phyloP scores from a whole-genome alignment of 2,329 filamentous ascomycete genomes.

The Penicillium sp. region DNA sequence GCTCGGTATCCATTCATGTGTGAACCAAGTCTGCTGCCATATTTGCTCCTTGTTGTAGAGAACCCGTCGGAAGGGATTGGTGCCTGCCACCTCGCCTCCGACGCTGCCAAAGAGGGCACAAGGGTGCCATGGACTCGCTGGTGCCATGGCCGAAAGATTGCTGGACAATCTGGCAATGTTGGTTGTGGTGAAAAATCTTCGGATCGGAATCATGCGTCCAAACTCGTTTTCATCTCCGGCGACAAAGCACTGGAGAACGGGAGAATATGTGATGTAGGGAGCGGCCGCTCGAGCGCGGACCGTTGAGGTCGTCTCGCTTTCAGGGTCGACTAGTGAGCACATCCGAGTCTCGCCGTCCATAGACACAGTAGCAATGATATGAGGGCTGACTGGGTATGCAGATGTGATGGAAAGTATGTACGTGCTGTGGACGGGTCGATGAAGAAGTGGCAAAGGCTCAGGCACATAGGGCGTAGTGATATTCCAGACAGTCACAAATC shows the following conservation, averaged over 20 bases:
- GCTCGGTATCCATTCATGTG: conserved; percentile 55
- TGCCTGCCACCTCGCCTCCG: conserved; percentile 53
- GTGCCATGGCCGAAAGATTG: conserved; percentile 35
- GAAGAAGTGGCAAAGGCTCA: conserved; percentile 36
- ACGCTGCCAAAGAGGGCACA: conserved; percentile 55
- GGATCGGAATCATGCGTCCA: conserved; percentile 50
- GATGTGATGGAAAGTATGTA: conserved; percentile 45
- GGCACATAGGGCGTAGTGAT: conserved; percentile 27
- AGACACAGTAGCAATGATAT: conserved; percentile 54
- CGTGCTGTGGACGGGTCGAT: conserved; percentile 38
- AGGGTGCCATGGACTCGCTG: conserved; percentile 51
- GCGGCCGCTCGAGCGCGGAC: conserved; percentile 54
- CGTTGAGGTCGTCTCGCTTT: conserved; percentile 46
- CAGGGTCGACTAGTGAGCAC: conserved; percentile 54
- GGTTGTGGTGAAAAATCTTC: conserved; percentile 54
- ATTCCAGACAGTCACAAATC: conserved; percentile 58
- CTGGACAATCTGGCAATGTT: conserved; percentile 51
- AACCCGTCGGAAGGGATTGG: conserved; percentile 55
- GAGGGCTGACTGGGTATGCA: conserved; percentile 56
- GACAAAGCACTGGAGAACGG: conserved; percentile 56
- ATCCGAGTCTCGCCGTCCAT: conserved; percentile 59
- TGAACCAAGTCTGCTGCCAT: conserved; percentile 60
- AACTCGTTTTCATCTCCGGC: conserved; percentile 58
- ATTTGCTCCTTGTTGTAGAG: conserved; percentile 52
- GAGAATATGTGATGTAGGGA: conserved; percentile 55